phyloP scores from a whole-genome alignment of 805 yeast genomes.

The Wickerhamomyces tratensis region DNA sequence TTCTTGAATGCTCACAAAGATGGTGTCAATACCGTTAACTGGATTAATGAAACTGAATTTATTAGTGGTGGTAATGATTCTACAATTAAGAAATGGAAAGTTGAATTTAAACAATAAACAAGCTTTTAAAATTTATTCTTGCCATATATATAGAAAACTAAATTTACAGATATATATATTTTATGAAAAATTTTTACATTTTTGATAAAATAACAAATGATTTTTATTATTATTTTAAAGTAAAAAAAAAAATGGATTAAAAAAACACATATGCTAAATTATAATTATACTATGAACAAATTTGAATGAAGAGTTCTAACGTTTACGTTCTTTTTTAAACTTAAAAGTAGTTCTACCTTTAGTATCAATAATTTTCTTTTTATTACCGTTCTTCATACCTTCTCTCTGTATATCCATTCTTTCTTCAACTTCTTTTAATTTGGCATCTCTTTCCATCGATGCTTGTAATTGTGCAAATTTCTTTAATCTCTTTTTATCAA shows the following conservation, averaged over 20 bases:
- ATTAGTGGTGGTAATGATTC: conserved; percentile 79
- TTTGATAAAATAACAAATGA: no score
- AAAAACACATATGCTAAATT: no score
- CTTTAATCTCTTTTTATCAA: conserved; percentile 47
- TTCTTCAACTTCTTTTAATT: conserved; percentile 58
- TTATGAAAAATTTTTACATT: no score
- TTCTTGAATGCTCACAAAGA: conserved; percentile 75
- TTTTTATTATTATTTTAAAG: no score
- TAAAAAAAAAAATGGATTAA: no score
- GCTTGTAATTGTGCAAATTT: conserved; percentile 50
- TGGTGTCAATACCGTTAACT: conserved; percentile 68
- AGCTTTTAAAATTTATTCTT: no score
- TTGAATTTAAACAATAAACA: conserved; percentile 8
- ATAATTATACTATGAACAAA: not conserved
- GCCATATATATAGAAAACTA: no score
- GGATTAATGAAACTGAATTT: conserved; percentile 45
- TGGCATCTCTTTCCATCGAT: conserved; percentile 59
- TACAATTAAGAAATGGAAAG: conserved; percentile 63
- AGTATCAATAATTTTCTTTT: conserved; percentile 59
- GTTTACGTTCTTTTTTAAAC: conserved; percentile 77
- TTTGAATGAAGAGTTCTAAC: conserved; percentile 12
- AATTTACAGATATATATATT: no score
- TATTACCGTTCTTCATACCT: conserved; percentile 83
- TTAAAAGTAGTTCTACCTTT: conserved; percentile 67
- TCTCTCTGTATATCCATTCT: conserved; percentile 75